Evolutionary conservation across 2,329 filamentous ascomycete species (phyloP), one percentile per base, ranked within the genome.

Genomic region (Calonectria pseudoreteaudii): DNA sequence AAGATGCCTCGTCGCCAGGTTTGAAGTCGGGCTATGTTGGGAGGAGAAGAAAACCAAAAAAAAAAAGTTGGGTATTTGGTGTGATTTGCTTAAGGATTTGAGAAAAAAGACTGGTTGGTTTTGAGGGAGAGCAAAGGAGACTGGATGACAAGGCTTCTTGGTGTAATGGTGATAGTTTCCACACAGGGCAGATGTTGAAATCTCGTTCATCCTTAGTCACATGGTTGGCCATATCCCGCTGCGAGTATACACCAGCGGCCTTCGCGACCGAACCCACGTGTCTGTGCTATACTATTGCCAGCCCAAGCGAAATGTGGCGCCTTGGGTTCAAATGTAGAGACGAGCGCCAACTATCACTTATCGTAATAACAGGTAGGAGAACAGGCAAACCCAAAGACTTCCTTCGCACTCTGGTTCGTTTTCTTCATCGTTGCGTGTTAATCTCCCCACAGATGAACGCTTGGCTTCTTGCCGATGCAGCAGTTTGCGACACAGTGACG

Each of bases 1-100:
- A 74, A 66, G 18, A 66, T 66, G 56, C 70, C 71, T 14, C 71
- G 49, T 47, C 71, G 14, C 49, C 60, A 23, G 30, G 38, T 4
- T 30, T 47, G 26, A 49, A 13, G 11, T 14, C 5, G 26, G 10
- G 26, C 18, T 8, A 11, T 23, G 10, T 23, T 23, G 23, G 14
- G 23, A 1, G 4, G 10, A 10, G n/a, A 20, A 11, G 13, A 20
- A 41, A 41, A n/a, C n/a, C n/a, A n/a, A n/a, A n/a, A n/a, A n/a
- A 20, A 11, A 20, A 20, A 41, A 41, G 3, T 16, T n/a, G 20
- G 18, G 36, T 13, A 4, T 16, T 23, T 7, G 16, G 56, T 20
- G 36, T 11, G 23, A 5, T 62, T 34, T 38, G n/a, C 4, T 1
- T 60, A 34, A 38, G 36, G 38, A 38, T 26, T 36, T 5, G 7